Evolutionary conservation across 148 eudicot species (phyloP).

Genomic region (Chenopodium album): DNA sequence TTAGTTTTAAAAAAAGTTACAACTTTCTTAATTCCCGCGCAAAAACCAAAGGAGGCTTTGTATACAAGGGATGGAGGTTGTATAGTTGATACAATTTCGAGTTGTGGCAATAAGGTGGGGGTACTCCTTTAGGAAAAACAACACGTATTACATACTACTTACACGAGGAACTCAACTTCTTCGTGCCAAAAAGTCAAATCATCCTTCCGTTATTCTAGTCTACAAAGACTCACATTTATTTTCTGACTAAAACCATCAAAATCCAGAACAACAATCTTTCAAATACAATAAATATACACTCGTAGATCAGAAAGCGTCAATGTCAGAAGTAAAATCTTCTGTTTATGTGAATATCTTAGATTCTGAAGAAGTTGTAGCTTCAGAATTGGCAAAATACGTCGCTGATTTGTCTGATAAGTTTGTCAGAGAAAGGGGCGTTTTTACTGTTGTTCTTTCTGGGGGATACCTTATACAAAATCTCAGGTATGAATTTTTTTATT

Average conservation of each 20-base stretch:
- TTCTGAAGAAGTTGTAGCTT: conserved; percentile 51
- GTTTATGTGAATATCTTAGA: conserved; percentile 33
- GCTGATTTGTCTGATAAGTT: conserved; percentile 54
- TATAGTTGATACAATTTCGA: too few relatives aligned
- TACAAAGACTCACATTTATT: not conserved
- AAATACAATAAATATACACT: not conserved
- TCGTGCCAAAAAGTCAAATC: not conserved
- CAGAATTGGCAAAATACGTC: conserved; percentile 51
- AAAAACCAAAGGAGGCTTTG: too few relatives aligned
- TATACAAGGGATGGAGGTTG: too few relatives aligned
- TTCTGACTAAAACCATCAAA: not conserved
- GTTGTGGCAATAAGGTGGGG: too few relatives aligned
- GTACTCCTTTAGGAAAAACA: too few relatives aligned
- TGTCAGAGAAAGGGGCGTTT: conserved; percentile 47
- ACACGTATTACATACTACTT: too few relatives aligned
- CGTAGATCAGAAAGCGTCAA: conserved; percentile 6
- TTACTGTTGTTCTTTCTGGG: conserved; percentile 81
- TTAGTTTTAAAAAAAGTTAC: too few relatives aligned
- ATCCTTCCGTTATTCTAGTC: not conserved
- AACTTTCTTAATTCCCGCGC: too few relatives aligned
- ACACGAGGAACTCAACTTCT: not conserved
- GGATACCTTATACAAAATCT: conserved; percentile 66
- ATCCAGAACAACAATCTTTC: not conserved
- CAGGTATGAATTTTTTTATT: conserved; percentile 36
- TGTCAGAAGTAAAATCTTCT: not conserved